Conservation (phyloP, 768 basidiomycete species). For the Lactarius trivialis region DNA sequence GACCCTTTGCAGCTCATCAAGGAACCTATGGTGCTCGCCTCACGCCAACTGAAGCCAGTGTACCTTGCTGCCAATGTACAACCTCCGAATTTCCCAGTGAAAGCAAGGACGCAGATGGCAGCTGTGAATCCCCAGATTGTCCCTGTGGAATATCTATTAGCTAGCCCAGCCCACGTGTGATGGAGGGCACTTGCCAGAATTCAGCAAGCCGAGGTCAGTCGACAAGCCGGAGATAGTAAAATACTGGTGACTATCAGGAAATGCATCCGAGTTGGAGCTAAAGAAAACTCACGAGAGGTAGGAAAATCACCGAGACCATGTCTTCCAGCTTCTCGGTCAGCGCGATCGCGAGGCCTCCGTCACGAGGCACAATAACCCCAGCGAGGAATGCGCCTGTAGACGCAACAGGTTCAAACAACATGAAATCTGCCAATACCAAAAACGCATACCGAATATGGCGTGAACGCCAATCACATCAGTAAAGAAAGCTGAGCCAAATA, state of each 20-base stretch:
- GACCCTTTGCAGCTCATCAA: constrained; percentile 96
- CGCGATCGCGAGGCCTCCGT: constrained; percentile 78
- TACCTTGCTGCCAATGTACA: constrained; percentile 64
- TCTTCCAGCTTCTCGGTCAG: constrained; percentile 98
- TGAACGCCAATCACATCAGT: constrained; percentile 91
- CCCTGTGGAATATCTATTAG: constrained; percentile 32
- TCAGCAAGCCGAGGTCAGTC: constrained; percentile 79
- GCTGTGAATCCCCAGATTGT: constrained; percentile 87
- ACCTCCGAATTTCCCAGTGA: constrained; percentile 83
- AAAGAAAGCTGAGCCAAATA: constrained; percentile 87
- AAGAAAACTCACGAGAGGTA: constrained; percentile 61
- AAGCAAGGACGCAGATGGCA: constrained; percentile 72
- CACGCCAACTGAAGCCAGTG: constrained; percentile 71
- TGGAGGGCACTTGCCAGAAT: constrained; percentile 47
- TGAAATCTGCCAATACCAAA: neutral
- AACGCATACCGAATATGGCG: constrained; percentile 69
- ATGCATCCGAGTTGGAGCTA: neutral
- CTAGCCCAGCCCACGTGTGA: neutral
- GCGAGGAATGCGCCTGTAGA: constrained; percentile 68
- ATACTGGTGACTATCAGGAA: constrained; percentile 45
- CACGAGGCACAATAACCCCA: constrained; percentile 77
- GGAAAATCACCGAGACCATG: constrained; percentile 82
- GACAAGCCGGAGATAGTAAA: constrained; percentile 89
- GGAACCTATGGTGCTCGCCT: constrained; percentile 77
- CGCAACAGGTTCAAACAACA: neutral